A percentile compares a stretch with the other conserved stretches of the same genome.
Evolutionary conservation across 768 basidiomycete genomes (phyloP).

Genomic region (Tricholoma matsutake): DNA sequence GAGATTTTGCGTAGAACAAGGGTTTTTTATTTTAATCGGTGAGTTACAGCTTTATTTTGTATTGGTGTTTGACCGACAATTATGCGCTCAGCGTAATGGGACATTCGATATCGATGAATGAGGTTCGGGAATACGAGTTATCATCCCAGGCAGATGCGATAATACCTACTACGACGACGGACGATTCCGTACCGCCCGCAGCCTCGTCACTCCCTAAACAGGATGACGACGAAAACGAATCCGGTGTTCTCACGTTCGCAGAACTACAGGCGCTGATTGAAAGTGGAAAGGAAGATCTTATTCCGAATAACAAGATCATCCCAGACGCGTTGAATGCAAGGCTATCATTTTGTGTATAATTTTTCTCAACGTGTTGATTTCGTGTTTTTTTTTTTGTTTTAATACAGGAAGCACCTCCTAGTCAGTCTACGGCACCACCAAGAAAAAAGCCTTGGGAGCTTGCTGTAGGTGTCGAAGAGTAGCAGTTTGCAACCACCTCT

Average conservation of each 20-base stretch:
- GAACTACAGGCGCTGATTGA: slow-evolving; percentile 72
- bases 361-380: not conserved
- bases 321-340: slow-evolving; percentile 66
- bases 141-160: not conserved
- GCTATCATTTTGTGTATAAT: slow-evolving; percentile 3
- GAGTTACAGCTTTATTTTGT: slow-evolving; percentile 5
- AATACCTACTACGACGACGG: not conserved
- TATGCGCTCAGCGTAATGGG: too few species aligned
- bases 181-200: not conserved
- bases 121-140: slow-evolving; percentile 36
- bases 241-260: slow-evolving; percentile 55
- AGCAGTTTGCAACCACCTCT: too few species aligned
- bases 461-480: slow-evolving; percentile 7
- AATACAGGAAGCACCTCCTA: slow-evolving; percentile 56
- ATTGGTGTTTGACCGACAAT: too few species aligned
- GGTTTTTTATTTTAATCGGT: slow-evolving; percentile 76
- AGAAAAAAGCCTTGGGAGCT: slow-evolving; percentile 73
- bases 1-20: slow-evolving; percentile 51
- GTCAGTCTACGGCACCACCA: slow-evolving; percentile 45
- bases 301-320: slow-evolving; percentile 77
- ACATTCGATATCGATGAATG: slow-evolving; percentile 38
- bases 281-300: slow-evolving; percentile 65
- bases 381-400: not conserved
- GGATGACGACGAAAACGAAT: slow-evolving; percentile 29
- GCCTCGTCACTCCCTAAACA: not conserved